Percentiles rank a stretch among this genome's conserved stretches.
phyloP scores from a whole-genome alignment of 2,329 filamentous ascomycete genomes.

The Setomelanomma holmii region DNA sequence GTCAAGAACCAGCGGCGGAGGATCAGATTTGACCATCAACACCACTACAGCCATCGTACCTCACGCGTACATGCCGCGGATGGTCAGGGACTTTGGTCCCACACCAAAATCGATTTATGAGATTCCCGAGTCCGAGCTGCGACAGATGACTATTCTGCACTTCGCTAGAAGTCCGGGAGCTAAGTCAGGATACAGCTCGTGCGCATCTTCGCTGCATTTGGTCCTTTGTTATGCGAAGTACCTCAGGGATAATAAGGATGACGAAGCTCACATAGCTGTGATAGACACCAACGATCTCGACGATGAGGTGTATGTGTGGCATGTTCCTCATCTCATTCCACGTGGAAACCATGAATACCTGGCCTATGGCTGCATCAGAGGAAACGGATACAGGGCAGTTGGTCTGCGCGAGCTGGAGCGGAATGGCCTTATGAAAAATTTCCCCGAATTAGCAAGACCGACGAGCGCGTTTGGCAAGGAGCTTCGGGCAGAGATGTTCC shows the following conservation, averaged over 20 bases:
- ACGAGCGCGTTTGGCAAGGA: not conserved
- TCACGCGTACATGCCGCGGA: slow-evolving; percentile 5
- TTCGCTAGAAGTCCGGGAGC: not conserved
- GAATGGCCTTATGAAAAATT: not conserved
- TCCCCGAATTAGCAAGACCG: not conserved
- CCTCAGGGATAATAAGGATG: not conserved
- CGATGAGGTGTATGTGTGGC: slow-evolving; percentile 8
- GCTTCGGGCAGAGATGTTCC: not conserved
- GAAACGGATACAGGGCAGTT: slow-evolving; percentile 4
- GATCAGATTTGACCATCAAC: slow-evolving; percentile 2
- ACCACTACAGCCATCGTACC: slow-evolving; percentile 3
- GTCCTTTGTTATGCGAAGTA: slow-evolving; percentile 7
- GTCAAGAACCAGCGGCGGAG: slow-evolving; percentile 1
- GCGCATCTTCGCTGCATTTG: slow-evolving; percentile 8
- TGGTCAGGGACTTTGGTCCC: not conserved
- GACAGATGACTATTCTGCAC: not conserved
- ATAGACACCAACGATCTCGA: slow-evolving; percentile 7
- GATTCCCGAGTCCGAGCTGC: not conserved
- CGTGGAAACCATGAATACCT: slow-evolving; percentile 1
- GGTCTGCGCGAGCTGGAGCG: not conserved
- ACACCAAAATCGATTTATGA: slow-evolving; percentile 1
- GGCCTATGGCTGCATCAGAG: slow-evolving; percentile 6
- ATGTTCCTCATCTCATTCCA: slow-evolving; percentile 3
- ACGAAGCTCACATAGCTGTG: not conserved
- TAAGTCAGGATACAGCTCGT: slow-evolving; percentile 4